phyloP scores from a whole-genome alignment of 129 eudicot genomes.

The Apium graveolens region DNA sequence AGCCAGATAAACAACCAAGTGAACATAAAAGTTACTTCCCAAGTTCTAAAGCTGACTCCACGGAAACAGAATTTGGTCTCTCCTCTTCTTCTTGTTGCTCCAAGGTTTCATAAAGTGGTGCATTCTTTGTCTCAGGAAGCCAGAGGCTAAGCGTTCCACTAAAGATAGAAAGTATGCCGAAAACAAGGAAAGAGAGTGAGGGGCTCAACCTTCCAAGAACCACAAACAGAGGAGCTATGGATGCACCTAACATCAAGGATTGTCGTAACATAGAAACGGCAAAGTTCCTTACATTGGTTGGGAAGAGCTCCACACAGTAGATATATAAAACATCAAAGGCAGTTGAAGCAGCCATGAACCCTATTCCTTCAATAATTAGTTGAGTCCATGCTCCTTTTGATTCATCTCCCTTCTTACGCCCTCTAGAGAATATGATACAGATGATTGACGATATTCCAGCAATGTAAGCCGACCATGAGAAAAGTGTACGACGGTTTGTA shows the following conservation, averaged over 20 bases:
- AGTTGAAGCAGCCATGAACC: slow-evolving; percentile 31
- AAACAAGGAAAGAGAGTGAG: slow-evolving; percentile 25
- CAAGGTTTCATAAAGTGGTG: slow-evolving; percentile 35
- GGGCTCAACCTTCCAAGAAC: slow-evolving; percentile 35
- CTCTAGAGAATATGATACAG: slow-evolving; percentile 24
- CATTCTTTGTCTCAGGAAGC: slow-evolving; percentile 39
- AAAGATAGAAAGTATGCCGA: slow-evolving; percentile 23
- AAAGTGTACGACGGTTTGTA: slow-evolving; percentile 16
- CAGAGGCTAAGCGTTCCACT: slow-evolving; percentile 35
- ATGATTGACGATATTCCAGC: slow-evolving; percentile 32
- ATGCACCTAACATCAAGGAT: slow-evolving; percentile 40
- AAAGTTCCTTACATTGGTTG: slow-evolving; percentile 38
- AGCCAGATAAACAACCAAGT: background rate
- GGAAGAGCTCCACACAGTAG: slow-evolving; percentile 40
- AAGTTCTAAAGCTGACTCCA: slow-evolving; percentile 12
- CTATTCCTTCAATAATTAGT: slow-evolving; percentile 24
- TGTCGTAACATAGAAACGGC: slow-evolving; percentile 39
- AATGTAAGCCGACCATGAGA: slow-evolving; percentile 23
- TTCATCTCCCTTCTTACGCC: background rate
- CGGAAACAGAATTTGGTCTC: background rate
- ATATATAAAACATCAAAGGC: slow-evolving; percentile 35
- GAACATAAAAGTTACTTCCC: slow-evolving; percentile 8
- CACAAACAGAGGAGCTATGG: slow-evolving; percentile 38
- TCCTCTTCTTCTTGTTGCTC: slow-evolving; percentile 40
- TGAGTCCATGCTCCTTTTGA: slow-evolving; percentile 27